These are phyloP conservation scores for Oryza glumipatula DNA, from an alignment of 176 grass and related monocot genomes.

Conservation along the genomic window DNA sequence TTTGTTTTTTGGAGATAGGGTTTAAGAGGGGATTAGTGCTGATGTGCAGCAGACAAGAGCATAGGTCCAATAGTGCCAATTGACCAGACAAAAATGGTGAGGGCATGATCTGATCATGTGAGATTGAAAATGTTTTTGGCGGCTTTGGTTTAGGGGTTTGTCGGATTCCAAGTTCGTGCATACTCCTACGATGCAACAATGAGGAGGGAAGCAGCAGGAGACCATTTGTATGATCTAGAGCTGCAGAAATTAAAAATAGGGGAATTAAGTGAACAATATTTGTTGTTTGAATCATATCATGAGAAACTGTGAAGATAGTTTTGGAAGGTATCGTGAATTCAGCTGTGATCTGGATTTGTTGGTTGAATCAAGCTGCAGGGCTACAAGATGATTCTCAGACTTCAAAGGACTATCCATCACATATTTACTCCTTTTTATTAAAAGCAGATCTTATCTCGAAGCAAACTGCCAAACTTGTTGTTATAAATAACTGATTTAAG, in stretches of 20 bases:
- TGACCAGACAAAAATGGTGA: slow-evolving; percentile 36
- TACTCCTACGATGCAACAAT: neutral
- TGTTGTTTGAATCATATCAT: neutral
- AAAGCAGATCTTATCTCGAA: neutral
- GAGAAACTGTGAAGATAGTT: neutral
- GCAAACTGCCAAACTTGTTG: neutral
- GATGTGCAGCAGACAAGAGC: neutral
- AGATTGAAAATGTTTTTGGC: slow-evolving; percentile 30
- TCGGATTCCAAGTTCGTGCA: slow-evolving; percentile 13
- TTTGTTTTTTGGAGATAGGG: neutral
- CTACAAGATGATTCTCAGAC: neutral
- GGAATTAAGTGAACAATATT: too few species aligned
- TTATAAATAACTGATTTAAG: neutral
- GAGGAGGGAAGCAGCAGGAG: neutral
- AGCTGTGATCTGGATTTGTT: neutral
- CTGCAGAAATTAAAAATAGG: neutral
- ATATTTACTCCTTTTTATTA: neutral
- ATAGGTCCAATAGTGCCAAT: slow-evolving; percentile 12
- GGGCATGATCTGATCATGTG: slow-evolving; percentile 37
- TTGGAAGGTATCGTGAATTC: neutral
- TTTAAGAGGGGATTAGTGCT: neutral
- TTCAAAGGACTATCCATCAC: neutral
- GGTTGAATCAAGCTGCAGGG: neutral
- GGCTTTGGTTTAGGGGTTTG: slow-evolving; percentile 20
- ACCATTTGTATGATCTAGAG: neutral